Evolutionary conservation across 768 basidiomycete genomes (phyloP).

Genomic region (Mycena vulgaris): DNA sequence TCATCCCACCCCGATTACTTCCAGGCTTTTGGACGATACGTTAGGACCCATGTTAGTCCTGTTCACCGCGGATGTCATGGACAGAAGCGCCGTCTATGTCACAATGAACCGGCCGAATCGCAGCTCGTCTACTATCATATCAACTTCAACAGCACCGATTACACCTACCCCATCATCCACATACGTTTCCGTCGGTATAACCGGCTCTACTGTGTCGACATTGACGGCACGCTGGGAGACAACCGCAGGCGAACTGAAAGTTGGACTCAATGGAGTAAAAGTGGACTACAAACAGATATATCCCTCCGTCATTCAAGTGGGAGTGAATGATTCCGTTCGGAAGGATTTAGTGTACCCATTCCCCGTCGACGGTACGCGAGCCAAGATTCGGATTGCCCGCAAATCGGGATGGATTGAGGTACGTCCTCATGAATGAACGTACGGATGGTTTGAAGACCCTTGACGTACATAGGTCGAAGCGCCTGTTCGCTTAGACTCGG

Average conservation of each 20-base stretch:
- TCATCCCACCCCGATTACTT: constrained; percentile 40
- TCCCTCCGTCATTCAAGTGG: constrained; percentile 38
- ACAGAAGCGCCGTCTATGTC: constrained; percentile 47
- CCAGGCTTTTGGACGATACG: constrained; percentile 31
- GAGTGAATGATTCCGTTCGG: constrained; percentile 30
- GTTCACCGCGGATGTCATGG: constrained; percentile 46
- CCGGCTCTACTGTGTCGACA: not conserved
- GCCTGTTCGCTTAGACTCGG: not conserved
- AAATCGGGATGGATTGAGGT: constrained; percentile 53
- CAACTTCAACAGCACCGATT: not conserved
- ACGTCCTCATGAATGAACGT: not conserved
- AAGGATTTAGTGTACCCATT: constrained; percentile 44
- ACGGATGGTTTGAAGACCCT: too few species aligned
- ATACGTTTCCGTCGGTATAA: not conserved
- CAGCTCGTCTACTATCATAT: constrained; percentile 15
- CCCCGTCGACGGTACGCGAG: constrained; percentile 43
- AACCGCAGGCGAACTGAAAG: not conserved
- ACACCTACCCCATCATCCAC: constrained; percentile 15
- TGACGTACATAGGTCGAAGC: constrained; percentile 3
- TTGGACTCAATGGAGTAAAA: constrained; percentile 28
- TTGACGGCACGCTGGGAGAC: constrained; percentile 23
- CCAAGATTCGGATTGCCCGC: constrained; percentile 45
- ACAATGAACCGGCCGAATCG: constrained; percentile 38
- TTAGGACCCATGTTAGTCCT: constrained; percentile 47
- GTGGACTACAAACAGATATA: constrained; percentile 34